phyloP scores from a whole-genome alignment of 306 rosid species.

The Lathyrus aphaca region DNA sequence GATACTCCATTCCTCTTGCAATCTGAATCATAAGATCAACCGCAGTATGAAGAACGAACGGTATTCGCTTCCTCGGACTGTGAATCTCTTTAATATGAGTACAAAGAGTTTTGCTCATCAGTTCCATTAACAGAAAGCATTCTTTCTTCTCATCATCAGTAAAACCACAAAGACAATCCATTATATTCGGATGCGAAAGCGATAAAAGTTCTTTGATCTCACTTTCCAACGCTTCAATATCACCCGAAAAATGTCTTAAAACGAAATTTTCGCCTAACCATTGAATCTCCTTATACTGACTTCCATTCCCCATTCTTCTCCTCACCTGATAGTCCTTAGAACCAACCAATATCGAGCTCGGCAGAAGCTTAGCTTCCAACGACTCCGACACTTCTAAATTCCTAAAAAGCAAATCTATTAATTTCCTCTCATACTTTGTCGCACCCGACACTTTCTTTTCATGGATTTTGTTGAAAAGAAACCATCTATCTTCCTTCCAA shows the following conservation, averaged over 20 bases:
- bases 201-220: conserved; percentile 65
- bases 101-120: conserved; percentile 73
- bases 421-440: conserved; percentile 55
- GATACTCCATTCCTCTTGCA: conserved; percentile 86
- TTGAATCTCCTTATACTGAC: conserved; percentile 70
- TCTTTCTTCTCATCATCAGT: conserved; percentile 79
- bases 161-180: conserved; percentile 69
- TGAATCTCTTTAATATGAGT: conserved; percentile 66
- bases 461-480: conserved; percentile 52
- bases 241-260: conserved; percentile 66
- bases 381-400: conserved; percentile 55
- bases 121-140: conserved; percentile 74
- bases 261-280: conserved; percentile 91
- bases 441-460: conserved; percentile 59
- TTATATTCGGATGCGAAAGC: conserved; percentile 83
- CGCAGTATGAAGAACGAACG: conserved; percentile 74
- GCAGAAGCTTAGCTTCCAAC: conserved; percentile 57
- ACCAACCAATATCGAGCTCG: conserved; percentile 66
- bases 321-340: conserved; percentile 77
- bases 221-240: conserved; percentile 59
- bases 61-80: conserved; percentile 62
- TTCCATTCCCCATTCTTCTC: conserved; percentile 73
- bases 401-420: conserved; percentile 56
- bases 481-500: conserved; percentile 87
- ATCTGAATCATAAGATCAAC: conserved; percentile 93